phyloP scores from a whole-genome alignment of 306 rosid species.

The Carpinus viminea region DNA sequence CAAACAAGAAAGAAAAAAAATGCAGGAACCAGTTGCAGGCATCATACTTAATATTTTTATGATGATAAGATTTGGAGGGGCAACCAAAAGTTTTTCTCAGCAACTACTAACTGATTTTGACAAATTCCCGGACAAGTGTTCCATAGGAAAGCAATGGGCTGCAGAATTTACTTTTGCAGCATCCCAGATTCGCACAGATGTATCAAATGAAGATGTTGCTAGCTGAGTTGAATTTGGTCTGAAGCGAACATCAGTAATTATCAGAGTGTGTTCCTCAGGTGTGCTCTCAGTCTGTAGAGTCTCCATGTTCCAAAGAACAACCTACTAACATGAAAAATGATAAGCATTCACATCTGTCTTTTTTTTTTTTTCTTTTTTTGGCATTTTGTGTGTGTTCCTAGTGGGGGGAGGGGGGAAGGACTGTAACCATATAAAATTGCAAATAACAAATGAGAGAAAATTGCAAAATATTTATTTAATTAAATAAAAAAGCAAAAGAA shows the following conservation, averaged over 20 bases:
- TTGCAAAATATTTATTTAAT: background rate
- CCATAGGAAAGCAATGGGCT: background rate
- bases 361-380: background rate
- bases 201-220: constrained; percentile 92
- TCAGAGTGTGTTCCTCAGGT: constrained; percentile 60
- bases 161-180: constrained; percentile 70
- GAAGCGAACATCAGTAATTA: constrained; percentile 90
- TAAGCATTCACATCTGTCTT: constrained; percentile 31
- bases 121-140: background rate
- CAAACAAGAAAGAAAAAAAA: background rate
- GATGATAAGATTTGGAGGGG: background rate
- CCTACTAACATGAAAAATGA: constrained; percentile 53
- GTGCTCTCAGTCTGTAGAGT: constrained; percentile 77
- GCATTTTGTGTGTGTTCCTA: background rate
- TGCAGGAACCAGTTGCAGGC: background rate
- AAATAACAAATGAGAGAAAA: background rate
- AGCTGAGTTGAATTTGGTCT: constrained; percentile 91
- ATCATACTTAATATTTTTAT: background rate
- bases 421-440: background rate
- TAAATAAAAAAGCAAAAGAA: background rate
- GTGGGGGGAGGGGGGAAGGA: background rate
- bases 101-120: constrained; percentile 1
- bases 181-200: constrained; percentile 91
- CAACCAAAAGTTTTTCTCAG: background rate
- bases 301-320: constrained; percentile 90